A percentile compares a stretch with the other conserved stretches of the same genome.
Conservation (phyloP, 2,329 filamentous ascomycete species). For the Xylariaceae sp. region DNA sequence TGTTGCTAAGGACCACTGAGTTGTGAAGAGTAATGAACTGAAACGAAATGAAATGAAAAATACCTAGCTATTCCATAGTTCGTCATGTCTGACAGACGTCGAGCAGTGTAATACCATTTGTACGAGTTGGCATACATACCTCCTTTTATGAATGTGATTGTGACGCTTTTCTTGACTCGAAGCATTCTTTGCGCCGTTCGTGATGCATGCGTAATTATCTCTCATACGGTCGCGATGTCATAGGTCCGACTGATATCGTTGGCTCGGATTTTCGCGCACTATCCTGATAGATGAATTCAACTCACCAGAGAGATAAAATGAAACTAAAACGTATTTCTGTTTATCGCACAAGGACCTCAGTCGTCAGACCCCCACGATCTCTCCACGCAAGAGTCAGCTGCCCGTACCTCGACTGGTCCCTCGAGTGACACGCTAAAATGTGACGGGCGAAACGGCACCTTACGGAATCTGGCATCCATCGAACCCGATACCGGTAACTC, state of each 20-base stretch:
- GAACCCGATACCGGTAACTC: background rate
- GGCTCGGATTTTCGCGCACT: too few relatives aligned
- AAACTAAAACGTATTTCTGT: background rate
- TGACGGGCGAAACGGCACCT: background rate
- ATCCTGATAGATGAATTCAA: background rate
- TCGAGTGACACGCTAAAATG: background rate
- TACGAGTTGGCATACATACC: too few relatives aligned
- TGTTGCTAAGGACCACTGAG: slow-evolving; percentile 11
- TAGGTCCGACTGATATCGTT: too few relatives aligned
- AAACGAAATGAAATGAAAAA: background rate
- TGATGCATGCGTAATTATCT: too few relatives aligned
- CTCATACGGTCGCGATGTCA: too few relatives aligned
- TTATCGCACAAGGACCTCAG: background rate
- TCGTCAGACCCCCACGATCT: background rate
- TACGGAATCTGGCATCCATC: background rate
- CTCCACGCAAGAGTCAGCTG: background rate
- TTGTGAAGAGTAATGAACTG: background rate
- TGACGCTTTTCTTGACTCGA: too few relatives aligned
- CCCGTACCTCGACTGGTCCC: background rate
- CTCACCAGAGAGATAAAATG: background rate
- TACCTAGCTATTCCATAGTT: too few relatives aligned
- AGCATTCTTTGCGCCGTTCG: too few relatives aligned
- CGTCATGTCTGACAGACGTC: too few relatives aligned
- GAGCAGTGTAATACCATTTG: too few relatives aligned
- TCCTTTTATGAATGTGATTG: too few relatives aligned